These are phyloP conservation scores for Avena atlantica DNA, from an alignment of 176 grass and related monocot species.

Conservation along the genomic window DNA sequence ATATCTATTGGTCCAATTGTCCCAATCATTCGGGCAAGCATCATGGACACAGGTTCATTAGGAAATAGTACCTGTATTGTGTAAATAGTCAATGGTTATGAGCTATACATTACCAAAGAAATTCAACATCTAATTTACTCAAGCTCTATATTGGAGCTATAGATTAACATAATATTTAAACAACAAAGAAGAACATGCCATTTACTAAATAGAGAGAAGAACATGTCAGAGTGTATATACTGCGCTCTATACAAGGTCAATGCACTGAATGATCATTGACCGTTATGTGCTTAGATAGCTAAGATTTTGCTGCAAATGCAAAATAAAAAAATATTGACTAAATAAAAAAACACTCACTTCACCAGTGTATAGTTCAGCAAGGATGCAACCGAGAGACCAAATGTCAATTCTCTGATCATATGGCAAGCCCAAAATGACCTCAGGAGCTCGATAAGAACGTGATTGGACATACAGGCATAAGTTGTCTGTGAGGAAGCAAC, in stretches of 20 bases:
- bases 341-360: constrained; percentile 58
- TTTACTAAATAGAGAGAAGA: neutral
- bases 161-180: constrained; percentile 29
- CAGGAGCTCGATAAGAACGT: constrained; percentile 95
- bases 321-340: neutral
- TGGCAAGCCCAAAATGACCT: constrained; percentile 91
- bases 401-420: constrained; percentile 98
- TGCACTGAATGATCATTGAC: neutral
- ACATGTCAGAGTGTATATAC: neutral
- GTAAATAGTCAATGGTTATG: constrained; percentile 21
- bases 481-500: constrained; percentile 91
- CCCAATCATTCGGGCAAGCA: constrained; percentile 85
- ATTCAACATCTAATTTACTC: constrained; percentile 1
- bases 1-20: constrained; percentile 87
- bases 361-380: constrained; percentile 83
- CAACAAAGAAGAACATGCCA: neutral
- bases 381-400: constrained; percentile 99
- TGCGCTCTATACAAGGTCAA: constrained; percentile 7
- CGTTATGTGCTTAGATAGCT: constrained; percentile 18
- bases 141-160: neutral
- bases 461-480: constrained; percentile 92
- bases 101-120: neutral
- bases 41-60: constrained; percentile 75
- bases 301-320: neutral
- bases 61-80: constrained; percentile 88